Base-by-base conservation (phyloP, 2,329 filamentous ascomycete species). In the Shiraia bambusicola region DNA sequence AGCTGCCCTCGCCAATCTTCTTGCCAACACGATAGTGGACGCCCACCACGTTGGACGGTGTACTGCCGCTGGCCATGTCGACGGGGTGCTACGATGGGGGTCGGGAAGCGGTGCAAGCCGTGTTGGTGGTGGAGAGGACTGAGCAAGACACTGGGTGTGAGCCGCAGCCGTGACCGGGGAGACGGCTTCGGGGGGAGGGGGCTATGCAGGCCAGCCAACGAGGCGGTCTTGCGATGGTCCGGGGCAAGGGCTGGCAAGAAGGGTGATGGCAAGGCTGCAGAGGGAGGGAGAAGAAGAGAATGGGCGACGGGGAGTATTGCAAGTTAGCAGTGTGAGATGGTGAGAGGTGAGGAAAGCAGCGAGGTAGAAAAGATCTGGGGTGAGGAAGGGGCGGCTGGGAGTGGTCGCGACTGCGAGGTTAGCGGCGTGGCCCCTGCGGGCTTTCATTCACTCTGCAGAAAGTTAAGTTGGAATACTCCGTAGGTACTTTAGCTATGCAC, bases 1-100 rank as follows among this genome's bases (percentile, higher is more conserved):
- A 97, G 28, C 90, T 95, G 54, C 92, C 92, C 81, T 97, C 93
- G 70, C 93, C 93, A 61, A 98, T 97, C 78, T 98, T 98, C 82
- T 97, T 97, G 63, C 93, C 93, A 56, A 98, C 93, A 56, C 93
- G 83, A 74, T 98, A 98, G 76, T 98, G 93, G 58, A 98, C 93
- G 69, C 93, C 93, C 65, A 97, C 93, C 58, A 98, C 93, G 74
- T 97, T 97, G 49, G 90, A 95, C 52, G 88, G 93, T 47, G 87
- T 89, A 53, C 87, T 92, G 50, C 88, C 84, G 87, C 88, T 91
- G 45, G 88, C 83, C 88, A 93, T 93, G 68, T 63, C 57, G 48
- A 42, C 34, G 39, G 31, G 29, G 44, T 34, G 31, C 30, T 27
- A 52, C 28, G 40, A 36, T 34, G 19, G 19, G 19, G 29, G 44